Percentiles rank a stretch among this genome's conserved stretches.
phyloP scores from a whole-genome alignment of 2,329 filamentous ascomycete species.

The Orbilia brochopaga region DNA sequence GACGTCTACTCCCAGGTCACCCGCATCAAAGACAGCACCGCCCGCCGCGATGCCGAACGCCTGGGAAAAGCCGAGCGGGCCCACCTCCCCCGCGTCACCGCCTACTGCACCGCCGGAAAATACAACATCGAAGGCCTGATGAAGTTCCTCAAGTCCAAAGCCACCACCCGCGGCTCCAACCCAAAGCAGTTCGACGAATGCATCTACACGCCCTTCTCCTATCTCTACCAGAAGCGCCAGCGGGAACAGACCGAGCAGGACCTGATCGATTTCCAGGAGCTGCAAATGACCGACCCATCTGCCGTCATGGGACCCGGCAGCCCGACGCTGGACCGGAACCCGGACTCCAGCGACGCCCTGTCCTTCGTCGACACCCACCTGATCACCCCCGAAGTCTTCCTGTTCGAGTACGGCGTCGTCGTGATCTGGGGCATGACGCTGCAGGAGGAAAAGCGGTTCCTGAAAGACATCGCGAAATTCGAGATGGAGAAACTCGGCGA shows the following conservation, averaged over 20 bases:
- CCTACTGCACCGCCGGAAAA: slow-evolving; percentile 91
- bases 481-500: slow-evolving; percentile 85
- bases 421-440: slow-evolving; percentile 98
- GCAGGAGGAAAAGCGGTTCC: slow-evolving; percentile 84
- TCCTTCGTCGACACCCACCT: slow-evolving; percentile 53
- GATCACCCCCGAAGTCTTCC: slow-evolving; percentile 90
- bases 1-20: slow-evolving; percentile 99
- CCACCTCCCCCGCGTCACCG: slow-evolving; percentile 85
- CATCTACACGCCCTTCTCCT: slow-evolving; percentile 80
- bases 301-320: slow-evolving; percentile 25
- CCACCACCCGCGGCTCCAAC: slow-evolving; percentile 76
- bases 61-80: slow-evolving; percentile 92
- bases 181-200: slow-evolving; percentile 97
- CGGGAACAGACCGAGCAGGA: slow-evolving; percentile 71
- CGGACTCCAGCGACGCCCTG: slow-evolving; percentile 57
- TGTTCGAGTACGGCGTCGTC: slow-evolving; percentile 96
- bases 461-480: slow-evolving; percentile 93
- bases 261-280: slow-evolving; percentile 67
- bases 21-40: slow-evolving; percentile 93
- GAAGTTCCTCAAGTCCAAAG: slow-evolving; percentile 85
- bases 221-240: slow-evolving; percentile 73
- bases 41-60: slow-evolving; percentile 85
- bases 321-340: slow-evolving; percentile 49
- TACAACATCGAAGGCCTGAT: slow-evolving; percentile 90
- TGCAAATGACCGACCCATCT: slow-evolving; percentile 55